Percentiles rank a stretch among this genome's conserved stretches.
Evolutionary conservation across 805 yeast species (phyloP).

Genomic region (Candida taoyuanica): DNA sequence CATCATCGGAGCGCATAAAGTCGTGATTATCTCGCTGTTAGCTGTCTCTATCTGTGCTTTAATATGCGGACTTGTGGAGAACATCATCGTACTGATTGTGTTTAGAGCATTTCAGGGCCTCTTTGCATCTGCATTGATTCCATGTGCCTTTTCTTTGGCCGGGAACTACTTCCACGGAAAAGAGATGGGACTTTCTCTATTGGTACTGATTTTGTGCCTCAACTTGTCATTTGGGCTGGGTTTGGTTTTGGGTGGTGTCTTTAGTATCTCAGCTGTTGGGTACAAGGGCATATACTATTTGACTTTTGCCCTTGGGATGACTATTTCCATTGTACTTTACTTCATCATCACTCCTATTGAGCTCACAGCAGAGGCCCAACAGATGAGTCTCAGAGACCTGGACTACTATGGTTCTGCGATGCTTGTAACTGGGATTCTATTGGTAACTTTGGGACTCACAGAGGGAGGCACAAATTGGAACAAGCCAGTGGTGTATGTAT

Average conservation of each 20-base stretch:
- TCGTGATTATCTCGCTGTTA: slow-evolving; percentile 27
- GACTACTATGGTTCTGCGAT: slow-evolving; percentile 33
- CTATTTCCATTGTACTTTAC: slow-evolving; percentile 22
- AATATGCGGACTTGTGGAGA: slow-evolving; percentile 33
- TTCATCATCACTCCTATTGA: slow-evolving; percentile 30
- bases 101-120: slow-evolving; percentile 44
- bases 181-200: slow-evolving; percentile 26
- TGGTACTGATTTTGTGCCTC: slow-evolving; percentile 26
- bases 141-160: slow-evolving; percentile 33
- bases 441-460: slow-evolving; percentile 40
- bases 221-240: slow-evolving; percentile 37
- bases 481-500: slow-evolving; percentile 36
- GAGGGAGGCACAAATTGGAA: slow-evolving; percentile 43
- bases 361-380: slow-evolving; percentile 21
- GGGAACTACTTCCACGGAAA: slow-evolving; percentile 29
- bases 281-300: slow-evolving; percentile 37
- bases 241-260: slow-evolving; percentile 41
- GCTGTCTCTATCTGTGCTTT: slow-evolving; percentile 28
- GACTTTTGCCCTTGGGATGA: slow-evolving; percentile 30
- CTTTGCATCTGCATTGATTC: slow-evolving; percentile 38
- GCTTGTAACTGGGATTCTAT: slow-evolving; percentile 32
- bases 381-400: slow-evolving; percentile 24
- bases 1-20: slow-evolving; percentile 34
- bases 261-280: slow-evolving; percentile 33
- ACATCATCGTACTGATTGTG: slow-evolving; percentile 34